These are phyloP conservation scores for Neopestalotiopsis rosae DNA, from an alignment of 2,329 filamentous ascomycete genomes.

Conservation along the genomic window DNA sequence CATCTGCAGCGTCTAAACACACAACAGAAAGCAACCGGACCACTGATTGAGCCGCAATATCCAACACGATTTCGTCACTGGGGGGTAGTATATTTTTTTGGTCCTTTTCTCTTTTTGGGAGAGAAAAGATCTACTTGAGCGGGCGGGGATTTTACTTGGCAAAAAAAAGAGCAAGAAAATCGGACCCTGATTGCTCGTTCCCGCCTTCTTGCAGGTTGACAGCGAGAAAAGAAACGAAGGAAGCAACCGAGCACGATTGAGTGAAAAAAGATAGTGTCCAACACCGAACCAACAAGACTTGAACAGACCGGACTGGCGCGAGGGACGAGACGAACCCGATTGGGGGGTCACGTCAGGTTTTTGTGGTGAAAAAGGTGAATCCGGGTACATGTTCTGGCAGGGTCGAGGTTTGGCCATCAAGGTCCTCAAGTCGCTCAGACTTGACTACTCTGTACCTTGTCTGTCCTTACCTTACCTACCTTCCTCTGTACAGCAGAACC, in stretches of 20 bases:
- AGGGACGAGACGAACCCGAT: neutral
- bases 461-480: too few relatives aligned
- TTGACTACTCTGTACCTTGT: neutral
- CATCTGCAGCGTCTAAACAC: conserved; percentile 4
- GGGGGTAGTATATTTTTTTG: neutral
- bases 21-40: neutral
- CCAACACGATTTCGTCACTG: conserved; percentile 6
- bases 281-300: neutral
- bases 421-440: conserved; percentile 8
- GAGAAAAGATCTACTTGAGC: too few relatives aligned
- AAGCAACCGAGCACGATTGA: neutral
- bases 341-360: neutral
- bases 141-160: neutral
- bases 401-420: conserved; percentile 17
- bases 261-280: neutral
- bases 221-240: too few relatives aligned
- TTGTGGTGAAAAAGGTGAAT: neutral
- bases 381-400: neutral
- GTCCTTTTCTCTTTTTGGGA: neutral
- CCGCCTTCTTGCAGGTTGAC: too few relatives aligned
- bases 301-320: neutral
- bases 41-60: conserved; percentile 17
- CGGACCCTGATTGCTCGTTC: too few relatives aligned
- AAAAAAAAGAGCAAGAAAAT: too few relatives aligned
- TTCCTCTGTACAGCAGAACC: neutral